Evolutionary conservation across 1,284 basidiomycete genomes (phyloP), one percentile per base, ranked within the genome.

Genomic region (Ceratobasidium sp.): DNA sequence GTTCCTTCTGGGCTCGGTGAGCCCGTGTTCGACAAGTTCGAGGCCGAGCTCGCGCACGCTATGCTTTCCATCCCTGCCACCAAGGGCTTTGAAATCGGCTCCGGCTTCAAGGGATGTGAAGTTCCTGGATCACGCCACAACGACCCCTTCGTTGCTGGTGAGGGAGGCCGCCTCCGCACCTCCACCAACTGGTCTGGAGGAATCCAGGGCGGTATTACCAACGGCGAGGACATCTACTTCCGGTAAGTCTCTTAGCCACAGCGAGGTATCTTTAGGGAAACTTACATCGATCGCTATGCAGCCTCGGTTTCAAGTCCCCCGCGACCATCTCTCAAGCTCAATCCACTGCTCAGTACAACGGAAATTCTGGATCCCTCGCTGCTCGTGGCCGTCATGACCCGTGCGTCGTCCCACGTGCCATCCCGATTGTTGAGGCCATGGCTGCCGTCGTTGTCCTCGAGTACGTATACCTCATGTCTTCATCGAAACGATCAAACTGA

Each of bases 1-100:
- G 89, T 92, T 5, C 96, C 97, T 48, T 83, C 91, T 21, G 97
- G 97, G 1, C 88, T 99, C 43, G 97, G 97, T 71, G 97, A 99
- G 82, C 97, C 97, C 55, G 93, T 94, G 72, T 99, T 99, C 80
- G 96, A 99, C 87, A 99, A 99, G 84, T 91, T 99, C 79, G 97
- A 98, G 82, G 97, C 97, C 39, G 89, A 90, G 77, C 89, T 99
- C 73, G 97, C 89, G 2, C 97, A 99, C 80, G 97, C 97, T 18
- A 99, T 99, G 96, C 88, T 99, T 72, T 96, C 93, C 74, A 98
- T 99, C 79, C 97, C 97, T 39, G 97, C 97, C 6, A 99, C 97
- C 72, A 99, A 99, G 81, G 96, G 89, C 3, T 99, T 99, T 81
- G 97, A 99, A 83, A 91, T 99, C 76, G 97, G 97, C 59, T 97